phyloP scores from a whole-genome alignment of 1,139 yeast species.

The Spathaspora sp. region DNA sequence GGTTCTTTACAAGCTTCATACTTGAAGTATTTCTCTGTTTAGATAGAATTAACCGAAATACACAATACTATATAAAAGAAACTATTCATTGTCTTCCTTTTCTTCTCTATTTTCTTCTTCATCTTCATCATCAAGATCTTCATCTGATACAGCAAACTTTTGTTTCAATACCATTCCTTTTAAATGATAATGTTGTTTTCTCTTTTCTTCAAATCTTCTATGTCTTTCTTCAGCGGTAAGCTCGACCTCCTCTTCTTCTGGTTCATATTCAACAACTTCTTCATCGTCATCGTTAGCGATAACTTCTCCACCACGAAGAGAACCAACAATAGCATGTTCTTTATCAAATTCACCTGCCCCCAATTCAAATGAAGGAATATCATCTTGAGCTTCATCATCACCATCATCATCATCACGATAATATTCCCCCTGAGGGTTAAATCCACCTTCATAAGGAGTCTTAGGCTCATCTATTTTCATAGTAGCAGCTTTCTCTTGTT shows the following conservation, averaged over 20 bases:
- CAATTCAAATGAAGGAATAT: conserved; percentile 40
- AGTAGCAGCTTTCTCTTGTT: conserved; percentile 68
- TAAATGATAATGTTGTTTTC: conserved; percentile 76
- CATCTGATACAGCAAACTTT: conserved; percentile 31
- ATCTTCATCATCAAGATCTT: conserved; percentile 20
- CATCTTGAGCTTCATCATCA: conserved; percentile 24
- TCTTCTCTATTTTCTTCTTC: conserved; percentile 1
- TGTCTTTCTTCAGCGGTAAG: conserved; percentile 63
- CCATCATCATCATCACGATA: conserved; percentile 72
- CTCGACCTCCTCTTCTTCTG: conserved; percentile 36
- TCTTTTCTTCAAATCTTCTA: conserved; percentile 65
- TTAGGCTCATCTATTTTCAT: conserved; percentile 95
- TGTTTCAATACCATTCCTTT: conserved; percentile 56
- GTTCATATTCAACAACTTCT: conserved; percentile 22
- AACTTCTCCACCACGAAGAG: conserved; percentile 42
- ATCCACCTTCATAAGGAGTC: conserved; percentile 95
- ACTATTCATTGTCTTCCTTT: not conserved
- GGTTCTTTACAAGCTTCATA: conserved; percentile 31
- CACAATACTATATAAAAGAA: not conserved
- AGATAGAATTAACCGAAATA: not conserved
- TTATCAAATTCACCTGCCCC: conserved; percentile 46
- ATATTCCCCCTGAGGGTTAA: conserved; percentile 81
- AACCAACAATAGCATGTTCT: conserved; percentile 12
- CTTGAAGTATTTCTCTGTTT: conserved; percentile 35
- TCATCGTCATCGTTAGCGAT: conserved; percentile 23